Evolutionary conservation across 2,329 filamentous ascomycete species (phyloP).

Genomic region (Nemania diffusa): DNA sequence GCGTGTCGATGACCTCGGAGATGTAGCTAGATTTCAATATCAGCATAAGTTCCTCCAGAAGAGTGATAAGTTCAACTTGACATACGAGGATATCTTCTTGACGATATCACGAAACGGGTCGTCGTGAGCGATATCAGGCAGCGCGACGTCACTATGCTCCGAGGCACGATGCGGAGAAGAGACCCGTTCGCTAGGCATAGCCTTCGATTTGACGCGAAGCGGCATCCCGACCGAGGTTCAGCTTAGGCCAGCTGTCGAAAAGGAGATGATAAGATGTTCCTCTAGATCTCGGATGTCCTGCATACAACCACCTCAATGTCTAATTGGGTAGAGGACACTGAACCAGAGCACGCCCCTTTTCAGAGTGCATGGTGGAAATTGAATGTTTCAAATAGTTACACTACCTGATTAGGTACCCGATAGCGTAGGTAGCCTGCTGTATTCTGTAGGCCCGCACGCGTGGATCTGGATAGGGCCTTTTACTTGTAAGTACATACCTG

Average conservation of each 20-base stretch:
- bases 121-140: conserved; percentile 67
- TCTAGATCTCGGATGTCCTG: not conserved
- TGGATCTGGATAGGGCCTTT: not conserved
- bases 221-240: conserved; percentile 46
- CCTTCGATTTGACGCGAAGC: conserved; percentile 56
- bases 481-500: not conserved
- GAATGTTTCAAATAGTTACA: conserved; percentile 13
- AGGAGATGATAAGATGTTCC: not conserved
- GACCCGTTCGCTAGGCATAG: conserved; percentile 48
- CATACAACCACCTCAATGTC: not conserved
- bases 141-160: conserved; percentile 45
- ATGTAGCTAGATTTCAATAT: conserved; percentile 63
- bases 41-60: conserved; percentile 1
- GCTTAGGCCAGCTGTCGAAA: conserved; percentile 6
- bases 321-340: not conserved
- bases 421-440: no score
- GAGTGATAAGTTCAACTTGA: not conserved
- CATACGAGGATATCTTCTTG: conserved; percentile 72
- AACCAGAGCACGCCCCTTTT: conserved; percentile 10
- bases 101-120: conserved; percentile 73
- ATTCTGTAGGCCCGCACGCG: not conserved
- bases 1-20: conserved; percentile 69
- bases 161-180: conserved; percentile 50
- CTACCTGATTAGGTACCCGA: not conserved
- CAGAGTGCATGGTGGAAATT: conserved; percentile 3